Evolutionary conservation across 208 protist genomes (phyloP), one percentile per base, ranked within the genome.

Genomic region (Leishmania turanica): DNA sequence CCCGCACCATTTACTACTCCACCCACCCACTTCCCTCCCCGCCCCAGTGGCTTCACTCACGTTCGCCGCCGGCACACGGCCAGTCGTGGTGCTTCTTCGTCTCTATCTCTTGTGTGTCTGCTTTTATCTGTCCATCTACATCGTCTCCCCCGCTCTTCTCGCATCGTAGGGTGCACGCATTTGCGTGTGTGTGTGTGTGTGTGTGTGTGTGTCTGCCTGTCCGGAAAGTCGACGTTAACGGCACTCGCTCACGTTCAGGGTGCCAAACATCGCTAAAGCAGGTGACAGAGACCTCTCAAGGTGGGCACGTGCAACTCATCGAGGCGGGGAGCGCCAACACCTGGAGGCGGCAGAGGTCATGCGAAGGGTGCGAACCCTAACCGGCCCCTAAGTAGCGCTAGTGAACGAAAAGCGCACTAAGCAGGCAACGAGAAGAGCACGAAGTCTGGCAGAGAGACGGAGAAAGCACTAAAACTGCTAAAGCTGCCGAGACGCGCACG

Each of bases 151-250:
- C 5, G 27, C 2, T 31, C 56, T 31, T 62, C 24, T 62, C 24
- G 56, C 56, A 24, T 62, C 13, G 56, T 31, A 24, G 56, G 17
- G 7, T 15, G 27, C 56, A 62, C 27, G 13, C 56, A 31, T 62
- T 62, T 62, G 34, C 34, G 34, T 37, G 34, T 60, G 77, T 77
- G 3, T 82, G 42, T 82, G 17, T 21, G 37, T 81, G 37, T 81
- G 56, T 72, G 37, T 64, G 54, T 60, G 54, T 27, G 54, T 45
- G 42, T 45, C 5, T 49, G 45, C 45, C 45, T 58, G 53, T 58
- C 19, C 21, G 19, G 53, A 11, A 24, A 62, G 56, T 62, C 56
- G 24, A 62, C 56, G 24, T 11, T 62, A 62, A 62, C 56, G 56
- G 56, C 5, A 62, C 17, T 31, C 24, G 6, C 8, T 62, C 56